Base-by-base conservation (phyloP, 345 rosid species). In the Theobroma cacao region DNA sequence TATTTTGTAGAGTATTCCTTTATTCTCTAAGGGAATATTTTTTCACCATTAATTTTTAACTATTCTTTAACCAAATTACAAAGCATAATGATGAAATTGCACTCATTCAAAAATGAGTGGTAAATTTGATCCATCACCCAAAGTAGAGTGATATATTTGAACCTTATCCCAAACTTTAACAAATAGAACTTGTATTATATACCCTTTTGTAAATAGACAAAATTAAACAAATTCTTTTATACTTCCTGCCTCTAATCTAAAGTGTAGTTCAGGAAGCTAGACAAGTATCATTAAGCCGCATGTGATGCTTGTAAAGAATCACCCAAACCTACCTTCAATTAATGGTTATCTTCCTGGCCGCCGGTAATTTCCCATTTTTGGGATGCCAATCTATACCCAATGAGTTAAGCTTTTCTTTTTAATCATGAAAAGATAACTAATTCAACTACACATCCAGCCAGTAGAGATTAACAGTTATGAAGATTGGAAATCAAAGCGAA, bases 401-500 rank as follows among this genome's bases (percentile, higher is more conserved):
- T 48, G 59, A 53, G 26, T n/a, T 53, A 58, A 11, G 1, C 31
- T 58, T 0, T 58, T 33, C 31, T 24, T 58, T 24, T 58, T 33
- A 34, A 36, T 18, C 50, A 66, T 38, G 72, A n/a, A 33, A 66
- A 38, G 17, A 24, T 8, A 50, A 34, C 12, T 18, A 18, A 65
- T 34, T 65, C 12, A 65, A 65, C 26, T 2, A 20, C 26, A 36
- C 12, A 40, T 34, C 24, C 1, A 40, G 5, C 50, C 28, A 66
- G 13, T 36, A 24, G 13, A 18, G 26, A 34, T 13, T 20, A 9
- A 43, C 43, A 26, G 3, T 68, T 68, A 20, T 26, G 17, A 41
- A 68, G 52, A 68, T 53, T 9, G 20, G 17, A 33, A 52, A 28
- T 4, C 8, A 75, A 81, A 77, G 47, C 86, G 33, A 74, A 94